A percentile compares a stretch with the other conserved stretches of the same genome.
These are phyloP conservation scores for Sarocladiaceae sp. DNA, from an alignment of 2,329 filamentous ascomycete genomes.

Conservation along the genomic window DNA sequence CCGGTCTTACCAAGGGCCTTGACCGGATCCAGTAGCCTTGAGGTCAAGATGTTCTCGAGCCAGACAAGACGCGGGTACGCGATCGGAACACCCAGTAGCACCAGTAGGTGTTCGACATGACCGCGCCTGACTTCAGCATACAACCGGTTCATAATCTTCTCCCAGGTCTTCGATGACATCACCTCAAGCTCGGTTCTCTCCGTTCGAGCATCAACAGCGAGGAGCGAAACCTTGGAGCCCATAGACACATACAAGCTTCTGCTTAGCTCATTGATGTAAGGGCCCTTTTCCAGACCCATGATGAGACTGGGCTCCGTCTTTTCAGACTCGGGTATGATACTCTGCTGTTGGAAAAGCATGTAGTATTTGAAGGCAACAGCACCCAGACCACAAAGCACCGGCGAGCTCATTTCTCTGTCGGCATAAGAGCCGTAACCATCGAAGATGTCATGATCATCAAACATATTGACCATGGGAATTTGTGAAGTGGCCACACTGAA, in stretches of 20 bases:
- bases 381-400: conserved; percentile 84
- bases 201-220: conserved; percentile 86
- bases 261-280: conserved; percentile 83
- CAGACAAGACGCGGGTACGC: conserved; percentile 71
- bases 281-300: conserved; percentile 70
- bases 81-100: conserved; percentile 77
- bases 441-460: conserved; percentile 90
- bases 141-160: conserved; percentile 78
- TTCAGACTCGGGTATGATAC: conserved; percentile 72
- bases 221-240: conserved; percentile 70
- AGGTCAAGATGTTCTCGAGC: conserved; percentile 72
- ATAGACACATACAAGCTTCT: conserved; percentile 81
- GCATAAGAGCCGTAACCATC: conserved; percentile 92
- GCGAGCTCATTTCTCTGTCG: conserved; percentile 82
- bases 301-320: conserved; percentile 86
- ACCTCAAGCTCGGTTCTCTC: conserved; percentile 82
- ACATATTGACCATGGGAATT: conserved; percentile 98
- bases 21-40: conserved; percentile 76
- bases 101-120: conserved; percentile 82
- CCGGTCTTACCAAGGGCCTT: conserved; percentile 83
- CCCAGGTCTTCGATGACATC: conserved; percentile 72
- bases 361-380: conserved; percentile 97
- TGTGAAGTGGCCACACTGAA: conserved; percentile 90
- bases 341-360: conserved; percentile 97
- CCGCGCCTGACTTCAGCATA: conserved; percentile 77